phyloP scores from a whole-genome alignment of 805 yeast species.

The Scheffersomyces ergatensis region DNA sequence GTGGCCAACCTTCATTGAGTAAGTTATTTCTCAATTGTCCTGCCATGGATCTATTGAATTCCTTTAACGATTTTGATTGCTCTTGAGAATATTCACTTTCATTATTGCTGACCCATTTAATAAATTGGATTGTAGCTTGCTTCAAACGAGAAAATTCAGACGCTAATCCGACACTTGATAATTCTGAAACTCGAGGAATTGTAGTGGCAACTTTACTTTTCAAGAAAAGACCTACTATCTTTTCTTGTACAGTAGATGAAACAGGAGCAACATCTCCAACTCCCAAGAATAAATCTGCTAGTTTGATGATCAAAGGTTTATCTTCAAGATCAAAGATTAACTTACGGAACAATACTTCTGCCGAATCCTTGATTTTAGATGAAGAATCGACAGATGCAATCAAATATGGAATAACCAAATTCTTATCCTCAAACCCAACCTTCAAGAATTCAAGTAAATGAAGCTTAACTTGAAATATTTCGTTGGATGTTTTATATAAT shows the following conservation, averaged over 20 bases:
- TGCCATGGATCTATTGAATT: constrained; percentile 45
- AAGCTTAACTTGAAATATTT: constrained; percentile 32
- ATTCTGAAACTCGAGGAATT: constrained; percentile 38
- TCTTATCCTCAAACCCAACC: constrained; percentile 36
- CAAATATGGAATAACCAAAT: constrained; percentile 47
- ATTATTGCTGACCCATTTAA: constrained; percentile 45
- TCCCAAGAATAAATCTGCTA: constrained; percentile 55
- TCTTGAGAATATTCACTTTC: constrained; percentile 7
- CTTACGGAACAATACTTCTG: constrained; percentile 51
- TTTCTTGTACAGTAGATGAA: constrained; percentile 51
- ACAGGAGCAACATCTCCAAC: constrained; percentile 52
- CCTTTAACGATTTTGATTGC: constrained; percentile 8
- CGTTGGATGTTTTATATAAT: constrained; percentile 45
- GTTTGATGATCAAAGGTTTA: constrained; percentile 34
- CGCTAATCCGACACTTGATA: constrained; percentile 59
- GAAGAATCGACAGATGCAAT: constrained; percentile 64
- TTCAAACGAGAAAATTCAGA: constrained; percentile 53
- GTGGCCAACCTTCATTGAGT: constrained; percentile 62
- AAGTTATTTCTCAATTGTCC: constrained; percentile 52
- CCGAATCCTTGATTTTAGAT: constrained; percentile 53
- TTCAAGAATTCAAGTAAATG: constrained; percentile 36
- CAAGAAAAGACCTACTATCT: constrained; percentile 47
- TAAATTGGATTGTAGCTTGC: constrained; percentile 58
- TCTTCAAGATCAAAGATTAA: constrained; percentile 53
- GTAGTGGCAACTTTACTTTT: constrained; percentile 53